Evolutionary conservation across 139 green algal genomes (phyloP).

Genomic region (Chlorella sp.): DNA sequence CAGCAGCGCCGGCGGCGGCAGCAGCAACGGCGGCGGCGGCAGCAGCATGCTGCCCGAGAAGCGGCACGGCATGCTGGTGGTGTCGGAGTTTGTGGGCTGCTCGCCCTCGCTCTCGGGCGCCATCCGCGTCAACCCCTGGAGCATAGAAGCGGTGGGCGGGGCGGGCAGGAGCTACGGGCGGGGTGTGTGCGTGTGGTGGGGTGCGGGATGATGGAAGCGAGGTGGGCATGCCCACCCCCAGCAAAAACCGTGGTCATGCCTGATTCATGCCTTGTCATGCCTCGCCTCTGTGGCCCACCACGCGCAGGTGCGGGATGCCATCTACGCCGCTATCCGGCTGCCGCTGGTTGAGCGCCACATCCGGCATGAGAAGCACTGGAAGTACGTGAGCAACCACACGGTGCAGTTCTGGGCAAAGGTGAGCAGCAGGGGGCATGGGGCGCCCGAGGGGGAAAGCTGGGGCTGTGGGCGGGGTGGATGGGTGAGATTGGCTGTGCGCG

Average conservation of each 20-base stretch:
- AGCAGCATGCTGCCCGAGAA: not conserved
- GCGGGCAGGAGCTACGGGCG: not conserved
- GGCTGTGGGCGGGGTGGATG: too few relatives aligned
- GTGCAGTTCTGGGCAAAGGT: constrained; percentile 92
- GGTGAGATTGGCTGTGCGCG: too few relatives aligned
- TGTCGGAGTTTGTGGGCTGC: constrained; percentile 99
- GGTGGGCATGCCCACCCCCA: too few relatives aligned
- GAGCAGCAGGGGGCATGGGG: not conserved
- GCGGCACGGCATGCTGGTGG: constrained; percentile 82
- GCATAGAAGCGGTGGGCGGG: constrained; percentile 67
- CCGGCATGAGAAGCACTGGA: constrained; percentile 98
- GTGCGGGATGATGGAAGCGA: not conserved
- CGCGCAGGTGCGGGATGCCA: constrained; percentile 83
- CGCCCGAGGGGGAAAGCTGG: too few relatives aligned
- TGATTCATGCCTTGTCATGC: too few relatives aligned
- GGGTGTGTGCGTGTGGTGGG: too few relatives aligned
- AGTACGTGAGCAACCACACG: constrained; percentile 95
- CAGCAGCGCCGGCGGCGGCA: not conserved
- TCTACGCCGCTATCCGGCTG: constrained; percentile 75
- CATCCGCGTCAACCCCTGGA: constrained; percentile 98
- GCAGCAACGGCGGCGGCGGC: not conserved
- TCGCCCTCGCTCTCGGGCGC: constrained; percentile 92
- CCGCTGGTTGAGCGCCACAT: constrained; percentile 75
- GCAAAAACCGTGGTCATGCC: too few relatives aligned
- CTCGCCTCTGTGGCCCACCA: too few relatives aligned